These are phyloP conservation scores for Iris macrosiphon DNA, from an alignment of 106 monocot genomes.

Conservation along the genomic window DNA sequence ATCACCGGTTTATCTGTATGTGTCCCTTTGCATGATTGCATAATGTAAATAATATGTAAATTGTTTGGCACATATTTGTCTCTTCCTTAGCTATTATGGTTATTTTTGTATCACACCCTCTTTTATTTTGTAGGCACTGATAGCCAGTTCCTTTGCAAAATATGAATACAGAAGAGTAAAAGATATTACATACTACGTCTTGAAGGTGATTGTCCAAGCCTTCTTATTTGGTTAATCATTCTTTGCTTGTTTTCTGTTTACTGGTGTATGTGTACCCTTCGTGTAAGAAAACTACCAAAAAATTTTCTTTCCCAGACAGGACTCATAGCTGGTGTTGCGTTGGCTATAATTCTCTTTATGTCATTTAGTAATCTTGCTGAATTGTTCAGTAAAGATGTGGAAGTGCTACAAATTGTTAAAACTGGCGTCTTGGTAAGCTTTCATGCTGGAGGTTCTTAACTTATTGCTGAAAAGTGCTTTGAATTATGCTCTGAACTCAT, in stretches of 20 bases:
- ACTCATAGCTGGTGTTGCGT: slow-evolving; percentile 52
- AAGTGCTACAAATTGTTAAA: slow-evolving; percentile 66
- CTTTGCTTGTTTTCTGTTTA: background rate
- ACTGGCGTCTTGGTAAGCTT: slow-evolving; percentile 68
- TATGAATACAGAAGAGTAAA: slow-evolving; percentile 75
- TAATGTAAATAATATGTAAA: too few species aligned
- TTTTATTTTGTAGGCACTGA: slow-evolving; percentile 54
- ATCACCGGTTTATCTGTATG: too few species aligned
- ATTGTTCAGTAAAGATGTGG: slow-evolving; percentile 80
- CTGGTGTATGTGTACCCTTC: background rate
- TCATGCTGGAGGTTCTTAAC: background rate
- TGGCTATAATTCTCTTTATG: slow-evolving; percentile 48
- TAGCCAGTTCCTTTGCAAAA: slow-evolving; percentile 85
- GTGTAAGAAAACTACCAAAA: background rate
- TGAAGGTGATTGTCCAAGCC: slow-evolving; percentile 47
- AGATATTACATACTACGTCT: slow-evolving; percentile 46
- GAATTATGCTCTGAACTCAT: background rate
- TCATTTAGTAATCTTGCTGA: slow-evolving; percentile 73
- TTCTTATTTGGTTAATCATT: too few species aligned
- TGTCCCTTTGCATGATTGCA: too few species aligned
- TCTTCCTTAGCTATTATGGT: too few species aligned
- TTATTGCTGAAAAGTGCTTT: background rate
- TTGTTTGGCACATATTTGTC: too few species aligned
- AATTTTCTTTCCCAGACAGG: slow-evolving; percentile 39
- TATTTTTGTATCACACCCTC: background rate